Percentiles rank a stretch among this genome's conserved stretches.
These are phyloP conservation scores for Claviceps lovelessii DNA, from an alignment of 2,329 filamentous ascomycete species.

Conservation along the genomic window DNA sequence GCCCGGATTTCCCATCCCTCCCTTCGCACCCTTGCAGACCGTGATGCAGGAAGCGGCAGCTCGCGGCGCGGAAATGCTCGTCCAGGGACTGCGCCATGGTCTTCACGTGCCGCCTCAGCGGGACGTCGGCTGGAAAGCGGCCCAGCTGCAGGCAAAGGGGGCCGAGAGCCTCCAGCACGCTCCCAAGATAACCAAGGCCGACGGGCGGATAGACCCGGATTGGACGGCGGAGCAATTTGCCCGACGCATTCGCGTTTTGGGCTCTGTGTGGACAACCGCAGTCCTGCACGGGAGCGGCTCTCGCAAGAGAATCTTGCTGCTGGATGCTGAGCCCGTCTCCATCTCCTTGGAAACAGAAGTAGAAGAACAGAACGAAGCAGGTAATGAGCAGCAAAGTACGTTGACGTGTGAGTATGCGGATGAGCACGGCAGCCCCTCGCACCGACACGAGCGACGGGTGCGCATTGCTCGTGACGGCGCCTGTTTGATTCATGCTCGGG, in stretches of 20 bases:
- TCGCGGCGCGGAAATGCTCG: conserved; percentile 56
- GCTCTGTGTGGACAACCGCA: conserved; percentile 47
- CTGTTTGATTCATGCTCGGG: neutral
- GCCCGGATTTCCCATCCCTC: conserved; percentile 40
- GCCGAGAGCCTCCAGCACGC: conserved; percentile 34
- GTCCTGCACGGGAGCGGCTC: conserved; percentile 13
- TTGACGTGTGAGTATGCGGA: conserved; percentile 10
- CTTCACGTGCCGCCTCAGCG: conserved; percentile 51
- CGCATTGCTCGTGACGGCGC: conserved; percentile 5
- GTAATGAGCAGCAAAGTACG: neutral
- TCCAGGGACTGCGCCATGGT: conserved; percentile 45
- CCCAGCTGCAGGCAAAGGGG: conserved; percentile 1
- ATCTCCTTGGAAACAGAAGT: neutral
- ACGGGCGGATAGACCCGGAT: conserved; percentile 41
- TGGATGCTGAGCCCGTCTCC: conserved; percentile 16
- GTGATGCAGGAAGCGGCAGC: conserved; percentile 38
- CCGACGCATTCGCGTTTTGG: conserved; percentile 44
- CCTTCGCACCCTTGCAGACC: conserved; percentile 27
- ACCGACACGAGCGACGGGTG: neutral
- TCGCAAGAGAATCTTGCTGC: conserved; percentile 25
- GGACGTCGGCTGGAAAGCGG: conserved; percentile 15
- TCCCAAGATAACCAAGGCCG: conserved; percentile 54
- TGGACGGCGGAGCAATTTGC: conserved; percentile 41
- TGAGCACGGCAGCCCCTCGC: neutral
- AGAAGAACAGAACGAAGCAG: neutral